Base-by-base conservation (phyloP, 345 rosid genomes). In the Arabis alpina region DNA sequence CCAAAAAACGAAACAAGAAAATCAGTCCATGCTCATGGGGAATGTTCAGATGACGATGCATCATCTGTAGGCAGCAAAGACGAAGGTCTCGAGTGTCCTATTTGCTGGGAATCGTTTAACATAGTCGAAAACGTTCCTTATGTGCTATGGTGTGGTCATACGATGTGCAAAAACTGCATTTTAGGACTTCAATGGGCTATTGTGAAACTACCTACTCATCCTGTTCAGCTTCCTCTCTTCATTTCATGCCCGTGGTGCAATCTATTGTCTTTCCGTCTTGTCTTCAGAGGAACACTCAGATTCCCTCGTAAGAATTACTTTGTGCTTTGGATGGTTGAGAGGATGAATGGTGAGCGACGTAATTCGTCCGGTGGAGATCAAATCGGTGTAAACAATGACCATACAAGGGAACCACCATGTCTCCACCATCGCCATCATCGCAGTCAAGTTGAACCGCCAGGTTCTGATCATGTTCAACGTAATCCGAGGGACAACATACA, bases 301-400 rank as follows among this genome's bases (percentile, higher is more conserved):
- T 93, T 90, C 70, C 98, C 98, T 23, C 71, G 79, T 49, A 93
- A 93, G 81, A 91, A 93, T 73, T 93, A 88, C 76, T 87, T 91
- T 74, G 68, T 93, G 15, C 97, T 88, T 28, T 88, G 97, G 98
- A 93, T 93, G 97, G 90, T 91, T 2, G 97, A 93, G 85, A 85
- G 90, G 83, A 79, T 82, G 87, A 93, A 91, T 28, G 91, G 88
- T 6, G 91, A 87, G 71, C 80, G 91, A 64, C 60, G 64, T 4
- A 87, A 76, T 75, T 76, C 86, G 14, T 56, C 71, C n/a, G 40
- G 61, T 5, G 77, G 77, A 72, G 68, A 67, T 70, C 85, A 71
- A 54, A 47, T 50, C 10, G 65, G 48, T 5, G 75, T 36, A 70
- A 53, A 61, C 58, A 57, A 54, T 76, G 79, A 71, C 54, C 54